Evolutionary conservation across 2,329 filamentous ascomycete genomes (phyloP).

Genomic region (Colletotrichum coccodes): DNA sequence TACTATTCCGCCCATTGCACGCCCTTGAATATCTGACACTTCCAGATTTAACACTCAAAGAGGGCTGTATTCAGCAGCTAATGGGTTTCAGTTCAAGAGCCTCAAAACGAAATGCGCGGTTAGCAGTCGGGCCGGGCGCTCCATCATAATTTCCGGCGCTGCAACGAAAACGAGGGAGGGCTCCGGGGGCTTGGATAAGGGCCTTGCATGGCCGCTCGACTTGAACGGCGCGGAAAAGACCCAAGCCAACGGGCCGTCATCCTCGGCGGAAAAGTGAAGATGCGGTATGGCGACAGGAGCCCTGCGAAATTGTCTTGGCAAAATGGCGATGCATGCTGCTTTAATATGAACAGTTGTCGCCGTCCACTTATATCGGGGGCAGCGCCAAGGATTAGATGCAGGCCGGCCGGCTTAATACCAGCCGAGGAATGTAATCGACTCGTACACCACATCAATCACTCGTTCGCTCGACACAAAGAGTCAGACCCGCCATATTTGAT

Average conservation of each 20-base stretch:
- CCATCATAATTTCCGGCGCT: not conserved
- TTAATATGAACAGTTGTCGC: not conserved
- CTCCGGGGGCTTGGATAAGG: too few relatives aligned
- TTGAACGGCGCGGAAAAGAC: slow-evolving; percentile 4
- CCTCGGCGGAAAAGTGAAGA: not conserved
- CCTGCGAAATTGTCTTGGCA: slow-evolving; percentile 8
- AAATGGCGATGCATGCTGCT: slow-evolving; percentile 24
- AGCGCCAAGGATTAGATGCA: slow-evolving; percentile 16
- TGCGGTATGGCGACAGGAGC: not conserved
- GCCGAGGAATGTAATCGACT: not conserved
- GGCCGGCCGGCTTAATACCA: not conserved
- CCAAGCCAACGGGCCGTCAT: not conserved
- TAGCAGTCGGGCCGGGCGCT: not conserved
- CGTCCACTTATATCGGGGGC: not conserved
- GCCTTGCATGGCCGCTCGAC: not conserved
- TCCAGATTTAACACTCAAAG: too few relatives aligned
- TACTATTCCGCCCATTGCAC: too few relatives aligned
- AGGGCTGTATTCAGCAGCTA: too few relatives aligned
- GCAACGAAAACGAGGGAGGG: too few relatives aligned
- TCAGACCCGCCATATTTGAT: not conserved
- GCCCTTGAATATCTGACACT: too few relatives aligned
- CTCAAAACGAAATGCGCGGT: not conserved
- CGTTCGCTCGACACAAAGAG: not conserved
- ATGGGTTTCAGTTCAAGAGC: too few relatives aligned
- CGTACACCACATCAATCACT: not conserved